A percentile compares a stretch with the other conserved stretches of the same genome.
These are phyloP conservation scores for Chlamydomonas reinhardtii DNA, from an alignment of 163 green algal species.

Conservation along the genomic window DNA sequence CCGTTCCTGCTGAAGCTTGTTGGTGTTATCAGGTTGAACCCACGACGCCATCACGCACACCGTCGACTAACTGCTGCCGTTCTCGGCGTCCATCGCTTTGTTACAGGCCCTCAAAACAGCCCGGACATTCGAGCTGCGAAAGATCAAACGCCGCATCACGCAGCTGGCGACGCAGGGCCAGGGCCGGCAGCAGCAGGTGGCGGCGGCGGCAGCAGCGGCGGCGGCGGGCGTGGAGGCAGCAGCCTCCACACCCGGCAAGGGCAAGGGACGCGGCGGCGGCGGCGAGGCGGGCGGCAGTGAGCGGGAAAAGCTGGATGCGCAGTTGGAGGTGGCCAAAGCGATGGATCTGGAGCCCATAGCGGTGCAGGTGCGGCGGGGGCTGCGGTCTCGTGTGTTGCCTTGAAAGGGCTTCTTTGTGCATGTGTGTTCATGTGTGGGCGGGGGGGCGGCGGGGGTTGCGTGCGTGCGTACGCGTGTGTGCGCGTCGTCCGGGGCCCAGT, in stretches of 20 bases:
- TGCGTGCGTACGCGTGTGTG: too few relatives aligned
- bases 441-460: too few relatives aligned
- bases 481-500: too few relatives aligned
- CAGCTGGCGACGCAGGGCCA: slow-evolving; percentile 32
- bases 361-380: slow-evolving; percentile 43
- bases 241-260: too few relatives aligned
- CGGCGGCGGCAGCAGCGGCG: background rate
- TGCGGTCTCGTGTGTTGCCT: too few relatives aligned
- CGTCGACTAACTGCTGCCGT: background rate
- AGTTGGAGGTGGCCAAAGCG: slow-evolving; percentile 51
- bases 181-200: background rate
- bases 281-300: too few relatives aligned
- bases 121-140: slow-evolving; percentile 64
- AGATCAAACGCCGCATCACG: slow-evolving; percentile 60
- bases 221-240: background rate
- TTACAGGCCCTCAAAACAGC: slow-evolving; percentile 70
- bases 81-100: background rate
- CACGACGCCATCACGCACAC: too few relatives aligned
- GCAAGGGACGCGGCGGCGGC: too few relatives aligned
- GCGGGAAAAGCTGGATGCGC: slow-evolving; percentile 45
- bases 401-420: too few relatives aligned
- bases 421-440: background rate
- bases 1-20: too few relatives aligned
- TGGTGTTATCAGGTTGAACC: too few relatives aligned
- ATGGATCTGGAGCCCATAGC: slow-evolving; percentile 49